Evolutionary conservation across 257 asterid species (phyloP).

Genomic region (Perilla frutescens): DNA sequence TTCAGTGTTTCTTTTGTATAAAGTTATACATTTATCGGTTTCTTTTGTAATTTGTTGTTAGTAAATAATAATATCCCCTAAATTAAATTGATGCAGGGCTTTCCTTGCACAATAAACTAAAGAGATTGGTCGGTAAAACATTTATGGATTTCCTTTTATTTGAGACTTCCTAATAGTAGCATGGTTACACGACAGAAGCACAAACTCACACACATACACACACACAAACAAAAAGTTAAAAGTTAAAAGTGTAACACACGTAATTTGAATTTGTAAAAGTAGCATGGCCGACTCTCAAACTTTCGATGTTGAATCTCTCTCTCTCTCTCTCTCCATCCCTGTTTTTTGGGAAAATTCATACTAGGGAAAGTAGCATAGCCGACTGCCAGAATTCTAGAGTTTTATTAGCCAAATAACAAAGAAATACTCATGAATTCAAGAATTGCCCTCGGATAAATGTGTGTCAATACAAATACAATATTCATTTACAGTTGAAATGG

Average conservation of each 20-base stretch:
- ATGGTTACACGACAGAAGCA: too few relatives aligned
- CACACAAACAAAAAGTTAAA: conserved; percentile 25
- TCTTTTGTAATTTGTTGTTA: too few relatives aligned
- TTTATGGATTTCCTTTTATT: conserved; percentile 30
- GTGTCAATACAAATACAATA: neutral
- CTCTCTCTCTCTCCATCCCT: conserved; percentile 3
- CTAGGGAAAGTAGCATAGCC: neutral
- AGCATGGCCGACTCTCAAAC: conserved; percentile 9
- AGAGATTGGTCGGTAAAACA: too few relatives aligned
- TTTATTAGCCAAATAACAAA: neutral
- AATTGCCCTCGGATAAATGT: neutral
- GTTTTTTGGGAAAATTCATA: neutral
- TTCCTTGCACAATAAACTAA: too few relatives aligned
- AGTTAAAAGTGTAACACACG: neutral
- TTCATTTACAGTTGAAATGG: conserved; percentile 29
- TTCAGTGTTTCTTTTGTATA: too few relatives aligned
- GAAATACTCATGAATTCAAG: conserved; percentile 5
- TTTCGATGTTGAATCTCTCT: neutral
- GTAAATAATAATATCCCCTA: neutral
- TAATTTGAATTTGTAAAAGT: neutral
- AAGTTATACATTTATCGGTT: too few relatives aligned
- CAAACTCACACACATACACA: neutral
- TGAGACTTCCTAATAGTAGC: conserved; percentile 22
- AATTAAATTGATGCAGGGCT: neutral
- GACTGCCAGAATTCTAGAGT: neutral